These are phyloP conservation scores for Raddia distichophylla DNA, from an alignment of 176 grass and related monocot genomes.

Conservation along the genomic window DNA sequence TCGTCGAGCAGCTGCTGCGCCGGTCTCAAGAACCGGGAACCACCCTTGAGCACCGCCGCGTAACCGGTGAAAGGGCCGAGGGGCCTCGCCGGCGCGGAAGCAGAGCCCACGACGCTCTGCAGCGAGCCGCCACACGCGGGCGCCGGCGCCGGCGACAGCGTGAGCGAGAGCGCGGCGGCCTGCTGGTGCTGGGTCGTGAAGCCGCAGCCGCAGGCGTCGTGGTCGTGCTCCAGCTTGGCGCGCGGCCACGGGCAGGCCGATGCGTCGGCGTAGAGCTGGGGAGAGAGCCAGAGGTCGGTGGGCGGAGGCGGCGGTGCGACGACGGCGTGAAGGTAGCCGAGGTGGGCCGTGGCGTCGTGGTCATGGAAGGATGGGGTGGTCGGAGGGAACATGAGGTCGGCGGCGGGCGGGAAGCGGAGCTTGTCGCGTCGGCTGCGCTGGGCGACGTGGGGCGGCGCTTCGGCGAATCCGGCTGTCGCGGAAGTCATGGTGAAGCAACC, in stretches of 20 bases:
- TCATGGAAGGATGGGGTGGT: neutral
- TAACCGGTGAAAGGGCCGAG: constrained; percentile 67
- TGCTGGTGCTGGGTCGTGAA: constrained; percentile 6
- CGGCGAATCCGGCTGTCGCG: neutral
- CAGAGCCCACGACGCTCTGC: neutral
- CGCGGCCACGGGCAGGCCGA: neutral
- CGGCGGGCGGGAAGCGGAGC: constrained; percentile 38
- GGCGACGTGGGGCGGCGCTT: constrained; percentile 44
- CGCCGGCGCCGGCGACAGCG: neutral
- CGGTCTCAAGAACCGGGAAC: constrained; percentile 52
- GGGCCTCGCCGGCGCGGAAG: neutral
- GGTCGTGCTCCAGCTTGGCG: neutral
- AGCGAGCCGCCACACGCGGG: constrained; percentile 10
- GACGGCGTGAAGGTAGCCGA: constrained; percentile 29
- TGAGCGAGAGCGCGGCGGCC: constrained; percentile 22
- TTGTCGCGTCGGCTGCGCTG: constrained; percentile 64
- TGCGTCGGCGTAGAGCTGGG: neutral
- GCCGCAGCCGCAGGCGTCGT: neutral
- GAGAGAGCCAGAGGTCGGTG: neutral
- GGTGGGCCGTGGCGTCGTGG: neutral
- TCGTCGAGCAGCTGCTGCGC: constrained; percentile 65
- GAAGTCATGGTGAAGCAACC: neutral
- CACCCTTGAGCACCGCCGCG: constrained; percentile 45
- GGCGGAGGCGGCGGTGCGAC: neutral
- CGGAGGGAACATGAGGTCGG: neutral